A percentile compares a stretch with the other conserved stretches of the same genome.
Conservation (phyloP, 148 eudicot genomes). For the Nyssa sinensis region DNA sequence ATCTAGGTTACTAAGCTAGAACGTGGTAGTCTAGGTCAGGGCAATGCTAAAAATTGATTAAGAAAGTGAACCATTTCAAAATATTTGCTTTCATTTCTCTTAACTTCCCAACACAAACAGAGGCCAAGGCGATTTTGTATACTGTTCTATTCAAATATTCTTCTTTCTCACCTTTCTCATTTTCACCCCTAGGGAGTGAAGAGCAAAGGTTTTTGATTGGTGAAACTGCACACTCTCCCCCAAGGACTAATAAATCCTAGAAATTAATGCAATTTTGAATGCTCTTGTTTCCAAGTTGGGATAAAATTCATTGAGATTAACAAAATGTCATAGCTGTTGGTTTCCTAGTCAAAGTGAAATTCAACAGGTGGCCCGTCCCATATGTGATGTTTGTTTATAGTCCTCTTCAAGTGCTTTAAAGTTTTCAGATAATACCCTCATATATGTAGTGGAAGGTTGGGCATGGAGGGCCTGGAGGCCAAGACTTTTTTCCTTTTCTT, state of each 20-base stretch:
- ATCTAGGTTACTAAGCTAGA: neutral
- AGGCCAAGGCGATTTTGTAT: neutral
- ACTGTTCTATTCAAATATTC: neutral
- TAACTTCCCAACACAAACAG: neutral
- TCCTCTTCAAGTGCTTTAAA: too few species aligned
- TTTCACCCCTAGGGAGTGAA: neutral
- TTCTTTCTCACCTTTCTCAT: neutral
- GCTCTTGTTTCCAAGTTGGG: neutral
- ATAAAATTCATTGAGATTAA: neutral
- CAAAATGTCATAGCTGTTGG: neutral
- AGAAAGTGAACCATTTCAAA: neutral
- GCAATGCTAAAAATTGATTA: neutral
- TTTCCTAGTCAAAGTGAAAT: neutral
- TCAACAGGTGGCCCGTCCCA: neutral
- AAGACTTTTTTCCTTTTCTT: neutral
- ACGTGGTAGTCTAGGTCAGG: neutral
- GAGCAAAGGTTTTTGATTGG: neutral
- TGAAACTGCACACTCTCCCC: too few species aligned
- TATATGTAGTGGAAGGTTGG: neutral
- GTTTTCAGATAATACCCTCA: neutral
- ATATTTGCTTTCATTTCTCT: neutral
- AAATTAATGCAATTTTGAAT: neutral
- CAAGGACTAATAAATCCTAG: neutral
- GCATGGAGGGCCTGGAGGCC: neutral
- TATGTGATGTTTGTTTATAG: neutral